Base-by-base conservation (phyloP, 352 stramenopile genomes). In the Pythium pectinolyticum region DNA sequence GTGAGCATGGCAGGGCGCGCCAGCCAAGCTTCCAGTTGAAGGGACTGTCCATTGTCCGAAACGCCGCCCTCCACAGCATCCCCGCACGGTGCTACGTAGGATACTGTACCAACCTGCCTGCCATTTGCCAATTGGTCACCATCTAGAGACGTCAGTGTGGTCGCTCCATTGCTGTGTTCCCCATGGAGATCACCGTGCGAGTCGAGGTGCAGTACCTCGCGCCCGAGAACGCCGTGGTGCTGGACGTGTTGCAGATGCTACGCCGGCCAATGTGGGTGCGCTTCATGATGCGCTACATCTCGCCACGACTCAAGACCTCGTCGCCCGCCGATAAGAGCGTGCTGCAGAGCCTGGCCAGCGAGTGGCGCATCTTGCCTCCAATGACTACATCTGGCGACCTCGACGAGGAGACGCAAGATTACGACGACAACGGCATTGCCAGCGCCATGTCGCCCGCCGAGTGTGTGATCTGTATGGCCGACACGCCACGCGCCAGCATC, bases 391-490 rank as follows among this genome's bases (percentile, higher is more conserved):
- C 32, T 73, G 61, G 43, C 58, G 14, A 43, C 22, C n/a, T n/a
- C 51, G 5, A 17, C 22, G 51, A 45, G 1, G 50, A 46, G 9
- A 32, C 20, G 28, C 14, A 39, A n/a, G n/a, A 45, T n/a, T 31
- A 27, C 27, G 7, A 40, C 31, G 24, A 52, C 25, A 24, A 24
- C 14, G 15, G n/a, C 25, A 28, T 5, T n/a, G 40, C 30, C 19
- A 39, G 68, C 77, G 27, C 37, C 3, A 10, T 53, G 15, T 49
- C 56, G 57, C 25, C 37, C 22, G 57, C 67, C 43, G 68, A 76
- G 31, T 97, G 90, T 66, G 79, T 77, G 3, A 92, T 98, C 61
- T 98, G 93, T 72, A 79, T 98, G 39, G 78, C 85, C 72, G 75
- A 96, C 68, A 68, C 43, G 43, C 74, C 40, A 61, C 69, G 53